Percentiles rank a stretch among this genome's conserved stretches.
Evolutionary conservation across 306 rosid species (phyloP).

Genomic region (Aeschynomene evenia): DNA sequence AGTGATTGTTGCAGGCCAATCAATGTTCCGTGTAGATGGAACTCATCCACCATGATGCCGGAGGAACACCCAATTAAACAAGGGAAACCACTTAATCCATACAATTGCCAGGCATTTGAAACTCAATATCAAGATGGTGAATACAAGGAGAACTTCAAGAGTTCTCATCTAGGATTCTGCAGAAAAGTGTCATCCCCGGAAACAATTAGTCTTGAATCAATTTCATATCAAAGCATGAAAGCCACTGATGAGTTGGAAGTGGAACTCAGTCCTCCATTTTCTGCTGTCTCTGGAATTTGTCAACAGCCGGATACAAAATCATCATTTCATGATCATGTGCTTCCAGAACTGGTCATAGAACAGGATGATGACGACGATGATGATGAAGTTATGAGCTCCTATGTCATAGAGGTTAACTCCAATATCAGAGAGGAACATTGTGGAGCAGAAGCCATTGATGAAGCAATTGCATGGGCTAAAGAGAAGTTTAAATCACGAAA

Average conservation of each 20-base stretch:
- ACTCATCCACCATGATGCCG: conserved; percentile 52
- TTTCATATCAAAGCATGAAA: conserved; percentile 61
- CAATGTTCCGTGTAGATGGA: conserved; percentile 75
- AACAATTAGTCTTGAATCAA: conserved; percentile 60
- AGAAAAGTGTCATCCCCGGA: conserved; percentile 68
- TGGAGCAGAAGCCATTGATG: conserved; percentile 63
- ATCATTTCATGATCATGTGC: conserved; percentile 37
- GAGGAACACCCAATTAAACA: conserved; percentile 49
- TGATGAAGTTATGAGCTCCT: conserved; percentile 86
- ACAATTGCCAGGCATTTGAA: conserved; percentile 41
- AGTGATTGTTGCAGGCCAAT: conserved; percentile 64
- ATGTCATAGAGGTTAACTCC: conserved; percentile 79
- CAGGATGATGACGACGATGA: conserved; percentile 53
- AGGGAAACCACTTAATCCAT: conserved; percentile 39
- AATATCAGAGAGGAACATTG: conserved; percentile 56
- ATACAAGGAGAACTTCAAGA: conserved; percentile 40
- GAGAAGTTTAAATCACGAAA: conserved; percentile 62
- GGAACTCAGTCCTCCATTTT: conserved; percentile 69
- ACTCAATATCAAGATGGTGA: conserved; percentile 44
- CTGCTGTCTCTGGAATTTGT: conserved; percentile 65
- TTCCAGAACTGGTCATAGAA: conserved; percentile 41
- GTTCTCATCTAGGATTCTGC: conserved; percentile 51
- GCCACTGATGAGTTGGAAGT: conserved; percentile 60
- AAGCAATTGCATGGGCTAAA: conserved; percentile 97
- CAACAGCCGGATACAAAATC: conserved; percentile 57